These are phyloP conservation scores for Kregervanrija pseudodelftensis DNA, from an alignment of 805 yeast genomes.

Conservation along the genomic window DNA sequence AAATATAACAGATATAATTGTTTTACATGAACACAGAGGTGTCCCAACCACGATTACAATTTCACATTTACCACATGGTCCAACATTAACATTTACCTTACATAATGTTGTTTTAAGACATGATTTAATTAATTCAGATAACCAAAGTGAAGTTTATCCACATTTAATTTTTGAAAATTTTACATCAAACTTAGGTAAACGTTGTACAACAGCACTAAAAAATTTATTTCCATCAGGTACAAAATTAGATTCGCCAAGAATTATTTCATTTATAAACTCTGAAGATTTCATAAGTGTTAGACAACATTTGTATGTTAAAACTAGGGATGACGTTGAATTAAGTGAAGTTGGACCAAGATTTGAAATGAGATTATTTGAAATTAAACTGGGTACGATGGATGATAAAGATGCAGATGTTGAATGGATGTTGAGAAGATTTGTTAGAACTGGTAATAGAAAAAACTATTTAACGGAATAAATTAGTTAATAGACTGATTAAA, in stretches of 20 bases:
- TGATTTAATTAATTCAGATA: conserved; percentile 80
- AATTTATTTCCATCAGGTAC: conserved; percentile 97
- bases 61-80: conserved; percentile 97
- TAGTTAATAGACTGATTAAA: neutral
- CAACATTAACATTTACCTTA: conserved; percentile 87
- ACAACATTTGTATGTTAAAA: conserved; percentile 89
- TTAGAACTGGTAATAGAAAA: conserved; percentile 92
- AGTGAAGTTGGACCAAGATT: conserved; percentile 99
- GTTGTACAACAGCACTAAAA: conserved; percentile 74
- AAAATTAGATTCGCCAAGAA: conserved; percentile 81
- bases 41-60: conserved; percentile 90
- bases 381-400: conserved; percentile 84
- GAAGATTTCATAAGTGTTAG: conserved; percentile 92
- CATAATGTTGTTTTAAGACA: conserved; percentile 94
- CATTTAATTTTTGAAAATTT: conserved; percentile 91
- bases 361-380: conserved; percentile 89
- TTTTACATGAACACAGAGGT: conserved; percentile 96
- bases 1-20: conserved; percentile 75
- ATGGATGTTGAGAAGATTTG: conserved; percentile 90
- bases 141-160: conserved; percentile 86
- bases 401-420: conserved; percentile 97
- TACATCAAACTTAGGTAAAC: conserved; percentile 68
- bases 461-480: conserved; percentile 53
- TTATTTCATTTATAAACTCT: conserved; percentile 83
- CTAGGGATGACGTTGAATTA: conserved; percentile 81